These are phyloP conservation scores for Apostasia ramifera DNA, from an alignment of 106 monocot species.

Conservation along the genomic window DNA sequence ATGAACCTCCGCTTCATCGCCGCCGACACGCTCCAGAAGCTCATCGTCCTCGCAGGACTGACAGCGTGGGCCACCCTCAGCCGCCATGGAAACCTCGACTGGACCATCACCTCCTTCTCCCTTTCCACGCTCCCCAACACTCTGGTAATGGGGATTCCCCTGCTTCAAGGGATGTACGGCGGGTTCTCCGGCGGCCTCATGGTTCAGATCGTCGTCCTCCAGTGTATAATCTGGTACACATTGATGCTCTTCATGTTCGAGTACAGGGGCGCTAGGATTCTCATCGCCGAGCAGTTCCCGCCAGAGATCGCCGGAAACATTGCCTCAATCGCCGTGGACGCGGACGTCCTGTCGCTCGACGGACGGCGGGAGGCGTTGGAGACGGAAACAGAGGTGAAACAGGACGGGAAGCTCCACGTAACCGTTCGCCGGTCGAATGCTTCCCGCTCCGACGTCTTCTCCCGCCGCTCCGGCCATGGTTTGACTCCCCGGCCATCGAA, in stretches of 20 bases:
- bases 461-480: conserved; percentile 57
- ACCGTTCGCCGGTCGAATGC: conserved; percentile 81
- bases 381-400: conserved; percentile 62
- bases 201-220: conserved; percentile 92
- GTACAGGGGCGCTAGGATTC: conserved; percentile 63
- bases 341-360: conserved; percentile 79
- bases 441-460: conserved; percentile 86
- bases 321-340: conserved; percentile 69
- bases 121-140: conserved; percentile 93
- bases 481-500: conserved; percentile 87
- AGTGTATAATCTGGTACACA: conserved; percentile 98
- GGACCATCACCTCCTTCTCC: conserved; percentile 93
- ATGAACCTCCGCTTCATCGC: conserved; percentile 73
- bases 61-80: conserved; percentile 40
- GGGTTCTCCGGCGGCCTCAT: conserved; percentile 74
- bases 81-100: conserved; percentile 47
- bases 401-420: conserved; percentile 73
- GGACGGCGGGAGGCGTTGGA: conserved; percentile 55
- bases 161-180: conserved; percentile 89
- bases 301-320: conserved; percentile 50
- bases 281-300: conserved; percentile 80
- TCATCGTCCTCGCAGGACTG: conserved; percentile 42
- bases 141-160: conserved; percentile 93
- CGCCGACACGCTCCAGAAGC: conserved; percentile 71
- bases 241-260: conserved; percentile 92